These are phyloP conservation scores for Neurospora sublineolata DNA, from an alignment of 495 filamentous ascomycete species.

Conservation along the genomic window DNA sequence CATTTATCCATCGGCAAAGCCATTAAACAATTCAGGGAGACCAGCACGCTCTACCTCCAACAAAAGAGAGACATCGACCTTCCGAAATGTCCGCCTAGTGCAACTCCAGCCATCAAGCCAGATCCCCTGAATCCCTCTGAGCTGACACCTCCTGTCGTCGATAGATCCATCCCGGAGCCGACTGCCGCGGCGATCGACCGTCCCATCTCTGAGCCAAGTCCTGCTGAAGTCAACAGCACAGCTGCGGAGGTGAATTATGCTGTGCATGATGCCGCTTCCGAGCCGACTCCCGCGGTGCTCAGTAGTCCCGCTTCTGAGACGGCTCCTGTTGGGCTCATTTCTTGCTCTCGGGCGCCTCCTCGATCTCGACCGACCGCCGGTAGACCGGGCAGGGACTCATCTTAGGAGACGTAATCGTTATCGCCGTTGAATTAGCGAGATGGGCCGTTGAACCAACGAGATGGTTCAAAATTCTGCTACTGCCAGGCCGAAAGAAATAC, in stretches of 20 bases:
- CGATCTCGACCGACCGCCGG: no score
- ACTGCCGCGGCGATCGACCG: not conserved
- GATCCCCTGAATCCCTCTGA: not conserved
- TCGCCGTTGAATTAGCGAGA: no score
- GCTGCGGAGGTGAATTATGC: not conserved
- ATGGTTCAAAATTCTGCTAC: no score
- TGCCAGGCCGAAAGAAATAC: no score
- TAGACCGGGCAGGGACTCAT: no score
- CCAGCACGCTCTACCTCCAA: constrained; percentile 18
- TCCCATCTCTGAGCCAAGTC: not conserved
- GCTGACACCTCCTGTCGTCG: not conserved
- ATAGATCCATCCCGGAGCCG: not conserved
- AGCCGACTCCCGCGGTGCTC: no score
- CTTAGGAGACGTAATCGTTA: no score
- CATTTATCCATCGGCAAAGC: constrained; percentile 18
- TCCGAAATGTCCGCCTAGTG: not conserved
- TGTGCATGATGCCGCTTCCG: not conserved
- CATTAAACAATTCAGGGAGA: constrained; percentile 17
- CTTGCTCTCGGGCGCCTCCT: no score
- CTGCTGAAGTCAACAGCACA: not conserved
- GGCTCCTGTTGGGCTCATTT: no score
- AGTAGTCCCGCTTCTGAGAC: no score
- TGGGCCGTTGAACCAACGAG: no score
- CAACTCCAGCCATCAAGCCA: not conserved
- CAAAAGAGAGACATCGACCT: not conserved